Base-by-base conservation (phyloP, 192 early-diverging fungal genomes). In the Coemansia sp. region DNA sequence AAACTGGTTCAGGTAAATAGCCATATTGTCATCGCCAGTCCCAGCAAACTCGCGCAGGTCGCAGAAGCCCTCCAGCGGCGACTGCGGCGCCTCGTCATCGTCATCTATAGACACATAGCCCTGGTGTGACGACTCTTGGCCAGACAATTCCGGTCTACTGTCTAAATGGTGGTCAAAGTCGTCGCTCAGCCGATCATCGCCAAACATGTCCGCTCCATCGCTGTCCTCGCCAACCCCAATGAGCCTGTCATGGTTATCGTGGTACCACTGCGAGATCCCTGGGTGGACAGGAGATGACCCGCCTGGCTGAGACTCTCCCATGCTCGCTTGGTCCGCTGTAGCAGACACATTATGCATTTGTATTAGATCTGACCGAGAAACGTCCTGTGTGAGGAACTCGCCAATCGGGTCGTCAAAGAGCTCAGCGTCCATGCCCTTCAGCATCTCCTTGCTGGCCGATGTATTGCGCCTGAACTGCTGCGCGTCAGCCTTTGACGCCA, bases 1-100 rank as follows among this genome's bases (percentile, higher is more conserved):
- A 57, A 82, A 82, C 63, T 82, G 80, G 49, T 77, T 72, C 30
- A 70, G 46, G 53, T 82, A 82, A 44, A 82, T 62, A 39, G 69
- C 69, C 17, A 70, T 61, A 10, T 68, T 67, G 30, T 30, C 28
- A 6, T 32, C 42, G 40, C 61, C 52, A 17, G 49, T 60, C 16
- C 53, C 62, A 6, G 39, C 32, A 33, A 57, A 14, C 3, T 63
- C 38, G 9, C 72, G 68, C 66, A 82, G 43, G 52, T 75, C 69
- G 68, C 75, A 82, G 66, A 82, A 82, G 4, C 80, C 80, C 44
- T 82, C 80, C 32, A 82, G 66, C 40, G 80, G 80, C 33, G 80
- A 82, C 38, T 68, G 70, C 33, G 57, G 57, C 33, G 32, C 28
- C 26, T 32, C 23, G 17, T 57, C 62, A 14, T 19, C 21, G 14